A percentile compares a stretch with the other conserved stretches of the same genome.
These are phyloP conservation scores for Sarcodon sp. DNA, from an alignment of 768 basidiomycete species.

Conservation along the genomic window DNA sequence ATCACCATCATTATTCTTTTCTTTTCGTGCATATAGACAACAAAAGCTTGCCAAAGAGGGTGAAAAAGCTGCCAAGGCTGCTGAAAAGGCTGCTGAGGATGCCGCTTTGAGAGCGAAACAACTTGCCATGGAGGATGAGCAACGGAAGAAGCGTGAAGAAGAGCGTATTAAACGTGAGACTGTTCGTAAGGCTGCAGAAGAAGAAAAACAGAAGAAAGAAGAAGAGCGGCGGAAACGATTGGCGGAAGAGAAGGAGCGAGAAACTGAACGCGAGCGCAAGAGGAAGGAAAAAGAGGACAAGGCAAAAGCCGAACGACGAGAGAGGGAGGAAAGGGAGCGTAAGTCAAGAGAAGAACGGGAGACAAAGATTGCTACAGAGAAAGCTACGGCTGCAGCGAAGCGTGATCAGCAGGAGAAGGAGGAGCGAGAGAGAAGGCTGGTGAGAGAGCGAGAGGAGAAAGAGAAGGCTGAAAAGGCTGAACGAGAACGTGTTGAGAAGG, in stretches of 20 bases:
- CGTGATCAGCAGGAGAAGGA: constrained; percentile 43
- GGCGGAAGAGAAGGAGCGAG: constrained; percentile 71
- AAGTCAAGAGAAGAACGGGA: constrained; percentile 55
- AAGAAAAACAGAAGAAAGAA: constrained; percentile 72
- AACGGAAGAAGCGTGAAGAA: constrained; percentile 74
- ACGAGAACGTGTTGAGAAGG: constrained; percentile 16
- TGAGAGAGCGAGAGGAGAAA: constrained; percentile 39
- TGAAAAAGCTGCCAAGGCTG: constrained; percentile 72
- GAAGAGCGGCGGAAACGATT: constrained; percentile 71
- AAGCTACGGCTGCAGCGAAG: constrained; percentile 23
- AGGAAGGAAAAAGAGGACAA: constrained; percentile 66
- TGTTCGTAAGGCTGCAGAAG: constrained; percentile 63
- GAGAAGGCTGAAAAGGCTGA: constrained; percentile 16
- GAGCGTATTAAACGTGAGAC: constrained; percentile 72
- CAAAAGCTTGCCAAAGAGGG: constrained; percentile 92
- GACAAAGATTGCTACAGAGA: constrained; percentile 35
- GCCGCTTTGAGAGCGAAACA: constrained; percentile 67
- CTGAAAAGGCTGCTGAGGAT: constrained; percentile 81
- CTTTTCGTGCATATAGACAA: constrained; percentile 33
- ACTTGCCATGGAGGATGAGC: constrained; percentile 67
- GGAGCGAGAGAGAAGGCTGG: constrained; percentile 54
- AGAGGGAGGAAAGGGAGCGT: constrained; percentile 52
- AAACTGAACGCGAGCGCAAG: constrained; percentile 64
- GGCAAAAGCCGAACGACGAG: constrained; percentile 31
- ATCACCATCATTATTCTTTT: constrained; percentile 7